phyloP scores from a whole-genome alignment of 441 rosid species.

The Pelargonium citronellum region DNA sequence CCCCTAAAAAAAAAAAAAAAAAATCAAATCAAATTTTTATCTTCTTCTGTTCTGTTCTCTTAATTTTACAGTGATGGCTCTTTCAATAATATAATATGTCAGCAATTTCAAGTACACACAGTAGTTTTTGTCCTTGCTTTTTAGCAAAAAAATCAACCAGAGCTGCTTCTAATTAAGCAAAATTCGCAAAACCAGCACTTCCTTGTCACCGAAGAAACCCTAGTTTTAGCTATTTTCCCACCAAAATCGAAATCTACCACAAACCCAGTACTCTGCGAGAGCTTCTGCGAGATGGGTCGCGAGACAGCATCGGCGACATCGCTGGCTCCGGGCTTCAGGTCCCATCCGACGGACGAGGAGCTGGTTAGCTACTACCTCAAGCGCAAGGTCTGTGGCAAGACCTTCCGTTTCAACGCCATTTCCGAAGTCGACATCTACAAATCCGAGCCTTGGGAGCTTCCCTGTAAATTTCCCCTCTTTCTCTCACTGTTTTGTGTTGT shows the following conservation, averaged over 20 bases:
- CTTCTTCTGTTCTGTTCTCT: too few species aligned
- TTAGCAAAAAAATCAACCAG: too few species aligned
- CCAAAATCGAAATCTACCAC: constrained; percentile 3
- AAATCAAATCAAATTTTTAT: too few species aligned
- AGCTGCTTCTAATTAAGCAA: too few species aligned
- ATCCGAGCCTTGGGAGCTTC: constrained; percentile 82
- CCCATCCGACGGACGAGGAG: constrained; percentile 85
- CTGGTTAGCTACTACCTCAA: constrained; percentile 73
- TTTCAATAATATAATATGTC: too few species aligned
- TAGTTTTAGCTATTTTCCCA: not conserved
- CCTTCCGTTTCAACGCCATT: constrained; percentile 65
- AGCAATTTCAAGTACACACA: not conserved
- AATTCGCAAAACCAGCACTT: not conserved
- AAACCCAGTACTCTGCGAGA: not conserved
- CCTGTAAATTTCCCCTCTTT: constrained; percentile 35
- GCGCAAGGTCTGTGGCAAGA: constrained; percentile 58
- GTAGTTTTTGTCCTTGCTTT: not conserved
- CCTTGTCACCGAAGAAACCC: constrained; percentile 9
- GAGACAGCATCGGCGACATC: constrained; percentile 30
- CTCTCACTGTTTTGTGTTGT: not conserved
- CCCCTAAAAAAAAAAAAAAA: not conserved
- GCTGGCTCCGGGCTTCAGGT: constrained; percentile 87
- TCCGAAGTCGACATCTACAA: constrained; percentile 81
- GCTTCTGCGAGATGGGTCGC: not conserved
- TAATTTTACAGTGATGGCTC: too few species aligned